Evolutionary conservation across 2,329 filamentous ascomycete genomes (phyloP), one percentile per base, ranked within the genome.

Genomic region (Pseudogymnoascus sp.): DNA sequence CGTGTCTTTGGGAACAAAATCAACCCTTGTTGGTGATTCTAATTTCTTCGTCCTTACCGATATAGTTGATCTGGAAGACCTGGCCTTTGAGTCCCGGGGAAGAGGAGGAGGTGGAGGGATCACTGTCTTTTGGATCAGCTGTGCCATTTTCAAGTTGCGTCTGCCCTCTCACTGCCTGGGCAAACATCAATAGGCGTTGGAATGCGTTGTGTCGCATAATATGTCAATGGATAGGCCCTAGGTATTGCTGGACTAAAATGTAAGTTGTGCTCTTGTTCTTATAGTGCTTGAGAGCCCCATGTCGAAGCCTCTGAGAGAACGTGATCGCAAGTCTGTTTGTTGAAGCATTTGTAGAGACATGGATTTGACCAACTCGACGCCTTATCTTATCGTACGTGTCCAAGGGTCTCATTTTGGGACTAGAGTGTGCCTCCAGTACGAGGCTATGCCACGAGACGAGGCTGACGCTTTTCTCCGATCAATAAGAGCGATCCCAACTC

Each of bases 361-460:
- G 50, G 29, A 6, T 33, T 53, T 11, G 47, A 33, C 47, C n/a
- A 53, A 53, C 47, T 53, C n/a, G n/a, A 8, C 10, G 11, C 50
- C 50, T 56, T 56, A 56, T 56, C 50, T 56, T 56, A 56, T 56
- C 29, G 50, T 56, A 13, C n/a, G n/a, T 35, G 29, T 56, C 16
- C 16, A 33, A 56, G 50, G 50, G 50, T 35, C 29, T 50, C 44
- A 29, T 10, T 29, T 29, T 29, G 21, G 21, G 44, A n/a, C 6
- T 26, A n/a, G 44, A 16, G 13, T 14, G n/a, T 33, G 47, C 21
- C 47, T 56, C n/a, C 26, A 33, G 47, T 1, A 33, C 47, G n/a
- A 56, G 50, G 50, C 50, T 56, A 7, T 4, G 50, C 50, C 50
- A 21, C 50, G 13, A 56, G 50, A 21, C 50, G 13, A 56, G 50